A percentile compares a stretch with the other conserved stretches of the same genome.
These are phyloP conservation scores for Leccinum boreale DNA, from an alignment of 768 basidiomycete genomes.

Conservation along the genomic window DNA sequence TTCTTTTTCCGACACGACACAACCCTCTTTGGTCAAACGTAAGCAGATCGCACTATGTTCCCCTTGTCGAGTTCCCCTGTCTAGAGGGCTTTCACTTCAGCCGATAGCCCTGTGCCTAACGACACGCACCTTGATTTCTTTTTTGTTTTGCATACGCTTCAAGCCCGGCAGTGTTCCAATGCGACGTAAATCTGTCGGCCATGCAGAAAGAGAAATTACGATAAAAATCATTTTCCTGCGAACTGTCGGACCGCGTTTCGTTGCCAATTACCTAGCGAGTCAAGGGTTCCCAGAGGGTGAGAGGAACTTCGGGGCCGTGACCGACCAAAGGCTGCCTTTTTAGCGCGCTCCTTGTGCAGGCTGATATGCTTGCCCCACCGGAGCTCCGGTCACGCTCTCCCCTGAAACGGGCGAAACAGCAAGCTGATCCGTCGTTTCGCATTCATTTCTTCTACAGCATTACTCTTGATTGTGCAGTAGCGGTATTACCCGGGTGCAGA, in stretches of 20 bases:
- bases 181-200: not conserved
- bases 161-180: not conserved
- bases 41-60: slow-evolving; percentile 2
- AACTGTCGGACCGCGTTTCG: slow-evolving; percentile 1
- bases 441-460: slow-evolving; percentile 2
- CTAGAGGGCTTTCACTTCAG: not conserved
- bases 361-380: not conserved
- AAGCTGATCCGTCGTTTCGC: slow-evolving; percentile 9
- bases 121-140: not conserved
- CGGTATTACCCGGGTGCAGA: slow-evolving; percentile 10
- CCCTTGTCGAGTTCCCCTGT: not conserved
- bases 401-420: slow-evolving; percentile 8
- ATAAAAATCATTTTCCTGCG: not conserved
- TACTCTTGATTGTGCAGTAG: slow-evolving; percentile 4
- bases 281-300: slow-evolving; percentile 2
- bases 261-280: not conserved
- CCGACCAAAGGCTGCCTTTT: slow-evolving; percentile 7
- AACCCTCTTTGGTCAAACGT: slow-evolving; percentile 6
- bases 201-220: not conserved
- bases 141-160: not conserved
- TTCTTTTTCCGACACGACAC: slow-evolving; percentile 1
- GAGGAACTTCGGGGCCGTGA: slow-evolving; percentile 1
- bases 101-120: slow-evolving; percentile 3
- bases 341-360: not conserved
- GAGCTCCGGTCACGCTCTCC: not conserved